A percentile compares a stretch with the other conserved stretches of the same genome.
These are phyloP conservation scores for Gastroboletus turbinatus DNA, from an alignment of 1,284 basidiomycete species.

Conservation along the genomic window DNA sequence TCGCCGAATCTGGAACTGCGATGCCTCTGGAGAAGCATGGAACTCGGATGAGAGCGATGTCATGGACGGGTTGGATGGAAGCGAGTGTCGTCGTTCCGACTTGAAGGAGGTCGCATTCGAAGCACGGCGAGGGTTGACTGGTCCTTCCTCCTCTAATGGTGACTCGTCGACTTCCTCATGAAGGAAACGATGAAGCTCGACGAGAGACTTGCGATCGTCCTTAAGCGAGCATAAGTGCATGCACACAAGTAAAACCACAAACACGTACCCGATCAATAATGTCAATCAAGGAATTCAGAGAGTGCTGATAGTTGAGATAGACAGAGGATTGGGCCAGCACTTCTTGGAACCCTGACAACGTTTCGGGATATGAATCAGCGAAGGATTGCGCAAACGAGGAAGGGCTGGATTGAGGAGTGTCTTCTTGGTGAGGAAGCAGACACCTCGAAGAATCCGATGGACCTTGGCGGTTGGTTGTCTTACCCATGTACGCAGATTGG, in stretches of 20 bases:
- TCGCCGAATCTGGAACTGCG: conserved; percentile 66
- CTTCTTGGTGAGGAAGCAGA: conserved; percentile 39
- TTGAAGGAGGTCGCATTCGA: conserved; percentile 37
- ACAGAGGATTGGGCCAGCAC: conserved; percentile 43
- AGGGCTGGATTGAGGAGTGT: conserved; percentile 22
- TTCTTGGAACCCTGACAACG: conserved; percentile 19
- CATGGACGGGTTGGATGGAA: conserved; percentile 64
- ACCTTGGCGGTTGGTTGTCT: conserved; percentile 43
- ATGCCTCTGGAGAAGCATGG: conserved; percentile 40
- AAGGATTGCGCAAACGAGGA: conserved; percentile 21
- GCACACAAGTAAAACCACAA: background rate
- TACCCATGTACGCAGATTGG: conserved; percentile 48
- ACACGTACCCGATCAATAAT: conserved; percentile 69
- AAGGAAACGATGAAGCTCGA: conserved; percentile 70
- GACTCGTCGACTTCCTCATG: conserved; percentile 36
- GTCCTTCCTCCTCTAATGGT: conserved; percentile 25
- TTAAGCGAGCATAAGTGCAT: conserved; percentile 37
- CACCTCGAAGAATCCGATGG: conserved; percentile 57
- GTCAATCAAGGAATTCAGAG: conserved; percentile 71
- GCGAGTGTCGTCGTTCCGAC: conserved; percentile 65
- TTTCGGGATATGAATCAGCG: conserved; percentile 19
- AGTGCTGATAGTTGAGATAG: conserved; percentile 75
- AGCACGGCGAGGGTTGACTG: conserved; percentile 22
- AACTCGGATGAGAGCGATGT: conserved; percentile 56
- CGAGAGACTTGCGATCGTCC: conserved; percentile 73